Evolutionary conservation across 2,329 filamentous ascomycete genomes (phyloP).

Genomic region (Ophiocordyceps unilateralis): DNA sequence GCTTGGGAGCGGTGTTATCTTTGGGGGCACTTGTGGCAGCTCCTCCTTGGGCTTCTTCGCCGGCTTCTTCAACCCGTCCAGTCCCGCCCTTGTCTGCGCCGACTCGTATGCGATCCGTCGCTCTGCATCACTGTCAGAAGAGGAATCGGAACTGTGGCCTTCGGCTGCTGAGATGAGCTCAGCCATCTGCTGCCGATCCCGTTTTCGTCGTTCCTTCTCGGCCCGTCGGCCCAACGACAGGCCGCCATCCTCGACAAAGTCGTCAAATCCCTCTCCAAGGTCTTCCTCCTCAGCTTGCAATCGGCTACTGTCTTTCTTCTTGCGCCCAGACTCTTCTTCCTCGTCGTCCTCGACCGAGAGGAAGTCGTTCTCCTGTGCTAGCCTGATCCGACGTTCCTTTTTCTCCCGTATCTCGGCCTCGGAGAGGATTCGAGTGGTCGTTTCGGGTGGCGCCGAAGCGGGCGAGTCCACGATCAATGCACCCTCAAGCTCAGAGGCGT

Average conservation of each 20-base stretch:
- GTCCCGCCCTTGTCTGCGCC: constrained; percentile 72
- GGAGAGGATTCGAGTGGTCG: constrained; percentile 46
- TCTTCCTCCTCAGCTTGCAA: constrained; percentile 80
- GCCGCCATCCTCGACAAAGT: constrained; percentile 72
- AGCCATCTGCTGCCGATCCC: constrained; percentile 61
- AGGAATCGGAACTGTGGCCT: constrained; percentile 41
- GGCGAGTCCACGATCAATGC: constrained; percentile 43
- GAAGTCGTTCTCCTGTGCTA: constrained; percentile 53
- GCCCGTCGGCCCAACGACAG: constrained; percentile 65
- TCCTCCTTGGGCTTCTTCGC: constrained; percentile 16
- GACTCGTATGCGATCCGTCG: constrained; percentile 71
- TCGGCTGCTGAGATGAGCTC: constrained; percentile 71
- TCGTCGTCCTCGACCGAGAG: constrained; percentile 46
- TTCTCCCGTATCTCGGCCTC: constrained; percentile 78
- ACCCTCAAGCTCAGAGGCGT: constrained; percentile 43
- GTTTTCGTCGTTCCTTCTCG: constrained; percentile 50
- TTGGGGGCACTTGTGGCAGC: constrained; percentile 44
- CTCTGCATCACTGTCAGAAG: constrained; percentile 53
- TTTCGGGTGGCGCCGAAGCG: constrained; percentile 13
- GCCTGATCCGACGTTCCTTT: constrained; percentile 70
- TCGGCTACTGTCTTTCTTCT: constrained; percentile 53
- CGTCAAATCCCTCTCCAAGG: constrained; percentile 81
- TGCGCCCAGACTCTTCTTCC: constrained; percentile 20
- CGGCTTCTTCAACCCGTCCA: constrained; percentile 48
- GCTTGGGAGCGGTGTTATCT: constrained; percentile 62